Percentiles rank a stretch among this genome's conserved stretches.
phyloP scores from a whole-genome alignment of 352 stramenopile genomes.

The Pythium periplocum region DNA sequence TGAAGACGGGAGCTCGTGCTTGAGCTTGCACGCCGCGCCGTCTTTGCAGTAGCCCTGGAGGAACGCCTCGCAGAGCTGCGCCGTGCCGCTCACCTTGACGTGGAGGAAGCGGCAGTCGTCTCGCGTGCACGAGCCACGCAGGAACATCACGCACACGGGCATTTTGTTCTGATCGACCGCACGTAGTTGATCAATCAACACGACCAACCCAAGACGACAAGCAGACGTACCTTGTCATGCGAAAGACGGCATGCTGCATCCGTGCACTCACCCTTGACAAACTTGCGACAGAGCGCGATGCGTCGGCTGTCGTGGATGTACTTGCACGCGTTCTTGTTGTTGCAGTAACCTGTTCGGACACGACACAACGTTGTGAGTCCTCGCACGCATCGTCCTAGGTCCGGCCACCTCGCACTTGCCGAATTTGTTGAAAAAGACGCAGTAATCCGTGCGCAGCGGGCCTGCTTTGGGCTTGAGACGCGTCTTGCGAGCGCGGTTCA shows the following conservation, averaged over 20 bases:
- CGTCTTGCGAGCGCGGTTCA: slow-evolving; percentile 41
- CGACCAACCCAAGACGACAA: not conserved
- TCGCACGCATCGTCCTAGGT: not conserved
- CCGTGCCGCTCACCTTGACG: slow-evolving; percentile 70
- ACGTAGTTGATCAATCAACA: slow-evolving; percentile 8
- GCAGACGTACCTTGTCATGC: slow-evolving; percentile 58
- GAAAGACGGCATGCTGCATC: slow-evolving; percentile 61
- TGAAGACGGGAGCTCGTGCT: slow-evolving; percentile 43
- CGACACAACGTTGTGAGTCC: not conserved
- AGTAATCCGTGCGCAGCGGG: slow-evolving; percentile 64
- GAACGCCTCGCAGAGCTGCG: slow-evolving; percentile 61
- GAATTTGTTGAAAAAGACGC: slow-evolving; percentile 79
- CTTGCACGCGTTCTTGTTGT: slow-evolving; percentile 71
- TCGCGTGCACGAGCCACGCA: slow-evolving; percentile 63
- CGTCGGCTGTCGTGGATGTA: slow-evolving; percentile 83
- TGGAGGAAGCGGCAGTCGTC: slow-evolving; percentile 77
- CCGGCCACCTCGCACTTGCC: slow-evolving; percentile 30
- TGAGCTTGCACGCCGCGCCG: slow-evolving; percentile 42
- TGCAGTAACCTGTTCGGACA: slow-evolving; percentile 59
- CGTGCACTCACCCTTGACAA: slow-evolving; percentile 57
- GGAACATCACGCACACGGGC: slow-evolving; percentile 75
- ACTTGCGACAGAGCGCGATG: slow-evolving; percentile 78
- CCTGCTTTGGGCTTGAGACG: slow-evolving; percentile 27
- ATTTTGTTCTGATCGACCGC: slow-evolving; percentile 60
- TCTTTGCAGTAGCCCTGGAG: slow-evolving; percentile 60